Conservation (phyloP, 306 rosid species). For the Cajanus cajan region DNA sequence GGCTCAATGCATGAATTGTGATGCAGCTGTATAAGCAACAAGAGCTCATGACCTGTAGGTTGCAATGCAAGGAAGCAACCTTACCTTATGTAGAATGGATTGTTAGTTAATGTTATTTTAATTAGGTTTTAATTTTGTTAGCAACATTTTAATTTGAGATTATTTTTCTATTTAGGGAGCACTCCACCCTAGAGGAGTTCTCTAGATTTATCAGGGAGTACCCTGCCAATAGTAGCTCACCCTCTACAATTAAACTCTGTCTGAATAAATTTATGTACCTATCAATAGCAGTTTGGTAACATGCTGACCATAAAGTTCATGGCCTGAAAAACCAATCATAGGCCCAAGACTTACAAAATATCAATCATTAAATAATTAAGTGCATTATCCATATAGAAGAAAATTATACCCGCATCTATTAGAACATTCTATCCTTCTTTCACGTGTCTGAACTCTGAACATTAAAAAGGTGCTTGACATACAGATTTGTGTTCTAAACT, state of each 20-base stretch:
- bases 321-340: background rate
- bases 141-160: background rate
- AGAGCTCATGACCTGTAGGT: background rate
- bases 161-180: background rate
- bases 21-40: background rate
- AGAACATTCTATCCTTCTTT: background rate
- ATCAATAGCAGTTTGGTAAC: background rate
- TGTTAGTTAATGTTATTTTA: background rate
- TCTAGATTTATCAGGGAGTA: background rate
- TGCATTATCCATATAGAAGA: background rate
- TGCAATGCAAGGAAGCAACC: background rate
- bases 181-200: background rate
- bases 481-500: background rate
- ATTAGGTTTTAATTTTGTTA: background rate
- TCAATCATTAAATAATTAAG: background rate
- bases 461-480: background rate
- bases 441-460: background rate
- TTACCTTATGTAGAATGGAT: background rate
- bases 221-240: background rate
- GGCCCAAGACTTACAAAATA: background rate
- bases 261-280: slow-evolving; percentile 14
- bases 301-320: background rate
- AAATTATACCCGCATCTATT: background rate
- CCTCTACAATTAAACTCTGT: background rate
- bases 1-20: background rate